These are phyloP conservation scores for Hordeum marinum DNA, from an alignment of 176 grass and related monocot genomes.

Conservation along the genomic window DNA sequence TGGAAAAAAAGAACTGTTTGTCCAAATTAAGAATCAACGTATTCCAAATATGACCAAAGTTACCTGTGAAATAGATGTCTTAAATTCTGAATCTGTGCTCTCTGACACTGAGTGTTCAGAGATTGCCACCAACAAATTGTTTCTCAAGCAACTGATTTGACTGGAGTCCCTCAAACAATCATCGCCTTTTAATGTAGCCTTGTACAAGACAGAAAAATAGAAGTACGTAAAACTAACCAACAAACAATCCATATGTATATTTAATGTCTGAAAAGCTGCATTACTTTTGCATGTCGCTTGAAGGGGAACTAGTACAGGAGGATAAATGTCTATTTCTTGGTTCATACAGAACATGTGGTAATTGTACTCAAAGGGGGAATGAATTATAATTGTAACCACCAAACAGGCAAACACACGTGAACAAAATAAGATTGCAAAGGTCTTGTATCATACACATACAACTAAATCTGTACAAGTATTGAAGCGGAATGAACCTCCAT, in stretches of 20 bases:
- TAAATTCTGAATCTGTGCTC: constrained; percentile 40
- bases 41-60: background rate
- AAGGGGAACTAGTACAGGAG: background rate
- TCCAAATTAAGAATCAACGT: background rate
- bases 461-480: background rate
- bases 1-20: background rate
- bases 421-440: background rate
- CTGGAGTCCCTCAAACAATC: constrained; percentile 7
- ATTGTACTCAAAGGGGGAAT: background rate
- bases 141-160: constrained; percentile 7
- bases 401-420: background rate
- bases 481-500: background rate
- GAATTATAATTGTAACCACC: background rate
- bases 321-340: constrained; percentile 8
- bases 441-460: background rate
- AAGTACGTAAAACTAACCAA: constrained; percentile 18
- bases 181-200: constrained; percentile 32
- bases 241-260: background rate
- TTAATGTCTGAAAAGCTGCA: background rate
- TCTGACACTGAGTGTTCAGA: constrained; percentile 13
- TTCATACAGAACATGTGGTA: background rate
- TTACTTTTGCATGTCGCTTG: background rate
- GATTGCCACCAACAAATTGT: constrained; percentile 18
- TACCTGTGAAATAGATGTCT: constrained; percentile 51
- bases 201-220: constrained; percentile 1